phyloP scores from a whole-genome alignment of 257 asterid genomes.

The Phtheirospermum japonicum region DNA sequence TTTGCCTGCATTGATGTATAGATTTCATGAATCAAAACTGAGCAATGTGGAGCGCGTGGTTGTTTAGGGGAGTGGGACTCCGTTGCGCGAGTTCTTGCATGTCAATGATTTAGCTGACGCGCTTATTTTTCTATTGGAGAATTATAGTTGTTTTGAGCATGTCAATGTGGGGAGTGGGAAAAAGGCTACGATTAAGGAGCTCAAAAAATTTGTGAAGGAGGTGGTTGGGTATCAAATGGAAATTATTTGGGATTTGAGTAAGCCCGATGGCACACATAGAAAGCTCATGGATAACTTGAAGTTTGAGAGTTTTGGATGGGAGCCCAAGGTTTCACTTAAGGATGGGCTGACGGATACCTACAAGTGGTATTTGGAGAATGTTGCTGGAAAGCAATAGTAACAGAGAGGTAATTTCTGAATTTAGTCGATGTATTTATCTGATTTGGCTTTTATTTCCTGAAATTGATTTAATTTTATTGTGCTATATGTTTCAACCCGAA shows the following conservation, averaged over 20 bases:
- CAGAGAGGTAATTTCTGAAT: too few relatives aligned
- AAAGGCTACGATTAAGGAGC: constrained; percentile 78
- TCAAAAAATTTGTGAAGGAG: constrained; percentile 80
- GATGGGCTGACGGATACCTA: constrained; percentile 76
- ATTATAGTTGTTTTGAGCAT: constrained; percentile 72
- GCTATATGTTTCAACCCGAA: too few relatives aligned
- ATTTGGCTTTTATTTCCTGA: too few relatives aligned
- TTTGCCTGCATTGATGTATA: constrained; percentile 69
- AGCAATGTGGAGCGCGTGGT: constrained; percentile 52
- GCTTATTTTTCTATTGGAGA: constrained; percentile 64
- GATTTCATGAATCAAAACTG: constrained; percentile 78
- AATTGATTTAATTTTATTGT: too few relatives aligned
- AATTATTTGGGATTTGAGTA: constrained; percentile 74
- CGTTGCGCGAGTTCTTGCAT: constrained; percentile 83
- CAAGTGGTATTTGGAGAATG: constrained; percentile 78
- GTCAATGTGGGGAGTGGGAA: too few relatives aligned
- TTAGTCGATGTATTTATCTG: too few relatives aligned
- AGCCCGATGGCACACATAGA: constrained; percentile 96
- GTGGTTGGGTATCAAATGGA: constrained; percentile 84
- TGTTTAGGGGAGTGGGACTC: constrained; percentile 93
- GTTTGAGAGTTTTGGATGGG: constrained; percentile 79
- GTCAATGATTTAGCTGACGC: constrained; percentile 91
- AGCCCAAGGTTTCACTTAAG: constrained; percentile 64
- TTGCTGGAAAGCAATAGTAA: constrained; percentile 33
- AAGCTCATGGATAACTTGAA: constrained; percentile 92